A percentile compares a stretch with the other conserved stretches of the same genome.
phyloP scores from a whole-genome alignment of 208 protist species.

The Leishmania mexicana region DNA sequence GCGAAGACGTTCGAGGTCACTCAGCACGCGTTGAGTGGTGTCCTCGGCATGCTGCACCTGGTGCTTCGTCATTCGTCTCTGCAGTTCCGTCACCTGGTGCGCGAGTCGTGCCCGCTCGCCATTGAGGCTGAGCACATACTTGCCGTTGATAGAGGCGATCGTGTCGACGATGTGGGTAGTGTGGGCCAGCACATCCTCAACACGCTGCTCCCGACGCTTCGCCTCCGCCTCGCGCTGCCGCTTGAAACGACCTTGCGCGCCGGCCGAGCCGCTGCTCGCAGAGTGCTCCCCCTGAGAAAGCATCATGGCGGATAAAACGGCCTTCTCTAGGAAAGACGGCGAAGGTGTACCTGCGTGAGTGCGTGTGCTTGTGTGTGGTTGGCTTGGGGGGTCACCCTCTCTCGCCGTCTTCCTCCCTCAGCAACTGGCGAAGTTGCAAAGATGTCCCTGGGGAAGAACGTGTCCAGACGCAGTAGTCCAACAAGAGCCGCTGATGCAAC shows the following conservation, averaged over 20 bases:
- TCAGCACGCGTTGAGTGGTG: constrained; percentile 4
- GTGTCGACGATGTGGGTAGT: constrained; percentile 32
- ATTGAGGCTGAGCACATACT: constrained; percentile 24
- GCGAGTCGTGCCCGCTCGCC: constrained; percentile 17
- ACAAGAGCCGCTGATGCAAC: neutral
- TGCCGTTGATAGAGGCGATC: constrained; percentile 26
- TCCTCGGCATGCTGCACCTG: constrained; percentile 12
- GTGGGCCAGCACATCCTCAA: constrained; percentile 34
- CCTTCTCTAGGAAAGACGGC: no score
- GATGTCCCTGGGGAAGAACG: neutral
- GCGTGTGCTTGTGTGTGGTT: neutral
- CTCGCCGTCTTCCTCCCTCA: neutral
- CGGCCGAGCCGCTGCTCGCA: neutral
- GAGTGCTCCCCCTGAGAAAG: neutral
- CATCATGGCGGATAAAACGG: neutral
- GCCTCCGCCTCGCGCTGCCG: constrained; percentile 24
- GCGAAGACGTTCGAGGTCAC: constrained; percentile 17
- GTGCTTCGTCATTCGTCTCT: constrained; percentile 5
- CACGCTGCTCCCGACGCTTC: constrained; percentile 21
- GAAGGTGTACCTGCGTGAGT: neutral
- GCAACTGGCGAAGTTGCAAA: neutral
- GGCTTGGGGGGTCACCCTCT: neutral
- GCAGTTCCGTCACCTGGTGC: constrained; percentile 8
- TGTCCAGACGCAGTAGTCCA: neutral
- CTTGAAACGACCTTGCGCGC: constrained; percentile 4